phyloP scores from a whole-genome alignment of 768 basidiomycete species.

The Serendipita sp. region DNA sequence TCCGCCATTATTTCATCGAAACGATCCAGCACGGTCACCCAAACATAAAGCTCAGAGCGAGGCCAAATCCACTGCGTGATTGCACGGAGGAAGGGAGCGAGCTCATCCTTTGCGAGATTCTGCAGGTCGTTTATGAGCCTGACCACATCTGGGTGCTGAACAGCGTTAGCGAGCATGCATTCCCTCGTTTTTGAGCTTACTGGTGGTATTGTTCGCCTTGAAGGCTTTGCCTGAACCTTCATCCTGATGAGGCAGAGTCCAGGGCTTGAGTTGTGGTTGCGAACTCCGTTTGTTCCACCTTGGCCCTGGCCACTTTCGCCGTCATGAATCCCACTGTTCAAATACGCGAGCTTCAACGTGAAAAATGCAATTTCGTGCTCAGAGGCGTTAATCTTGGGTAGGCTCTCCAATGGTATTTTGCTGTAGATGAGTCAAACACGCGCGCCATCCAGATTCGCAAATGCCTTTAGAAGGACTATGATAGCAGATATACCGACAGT shows the following conservation, averaged over 20 bases:
- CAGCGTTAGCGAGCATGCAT: slow-evolving; percentile 3
- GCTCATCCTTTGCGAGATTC: slow-evolving; percentile 51
- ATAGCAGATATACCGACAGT: slow-evolving; percentile 96
- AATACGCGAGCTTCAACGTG: slow-evolving; percentile 71
- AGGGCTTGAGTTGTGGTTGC: not conserved
- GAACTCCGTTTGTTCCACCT: not conserved
- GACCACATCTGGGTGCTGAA: slow-evolving; percentile 61
- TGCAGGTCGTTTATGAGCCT: slow-evolving; percentile 61
- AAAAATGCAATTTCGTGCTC: slow-evolving; percentile 80
- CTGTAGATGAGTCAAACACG: slow-evolving; percentile 8
- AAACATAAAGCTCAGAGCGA: slow-evolving; percentile 89
- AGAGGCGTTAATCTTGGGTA: slow-evolving; percentile 95
- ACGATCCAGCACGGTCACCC: slow-evolving; percentile 91
- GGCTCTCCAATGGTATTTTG: slow-evolving; percentile 20
- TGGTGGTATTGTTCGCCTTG: slow-evolving; percentile 65
- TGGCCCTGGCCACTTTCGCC: not conserved
- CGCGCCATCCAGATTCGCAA: slow-evolving; percentile 53
- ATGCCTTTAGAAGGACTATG: slow-evolving; percentile 83
- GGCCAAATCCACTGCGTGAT: slow-evolving; percentile 88
- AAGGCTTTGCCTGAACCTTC: slow-evolving; percentile 51
- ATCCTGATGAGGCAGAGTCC: slow-evolving; percentile 24
- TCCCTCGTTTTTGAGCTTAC: slow-evolving; percentile 29
- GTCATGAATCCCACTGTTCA: slow-evolving; percentile 30
- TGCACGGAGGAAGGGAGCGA: slow-evolving; percentile 47
- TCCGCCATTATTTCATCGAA: slow-evolving; percentile 82